Conservation (phyloP, 2,329 filamentous ascomycete genomes). For the Epichloe uncinata region DNA sequence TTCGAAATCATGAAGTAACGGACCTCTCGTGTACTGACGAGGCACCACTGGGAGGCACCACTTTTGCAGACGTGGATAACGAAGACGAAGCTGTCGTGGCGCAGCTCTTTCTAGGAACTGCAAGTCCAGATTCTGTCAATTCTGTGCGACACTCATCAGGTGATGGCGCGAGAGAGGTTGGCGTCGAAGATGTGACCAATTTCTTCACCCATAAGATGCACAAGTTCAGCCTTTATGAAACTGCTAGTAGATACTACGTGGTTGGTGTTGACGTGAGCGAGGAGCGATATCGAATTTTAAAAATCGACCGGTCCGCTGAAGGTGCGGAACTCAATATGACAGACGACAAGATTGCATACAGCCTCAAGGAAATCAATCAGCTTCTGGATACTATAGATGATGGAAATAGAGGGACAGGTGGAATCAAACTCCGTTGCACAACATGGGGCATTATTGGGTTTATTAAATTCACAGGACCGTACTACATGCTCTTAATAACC, state of each 20-base stretch:
- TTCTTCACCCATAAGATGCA: constrained; percentile 59
- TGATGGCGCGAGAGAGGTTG: constrained; percentile 8
- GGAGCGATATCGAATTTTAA: constrained; percentile 76
- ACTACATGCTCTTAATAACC: constrained; percentile 94
- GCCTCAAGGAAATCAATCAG: constrained; percentile 80
- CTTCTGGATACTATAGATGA: constrained; percentile 91
- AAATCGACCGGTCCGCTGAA: constrained; percentile 83
- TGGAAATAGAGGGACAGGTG: constrained; percentile 81
- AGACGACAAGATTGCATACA: constrained; percentile 93
- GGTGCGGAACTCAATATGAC: constrained; percentile 64
- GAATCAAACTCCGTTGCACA: constrained; percentile 76
- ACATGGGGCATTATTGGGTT: constrained; percentile 93
- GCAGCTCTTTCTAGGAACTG: constrained; percentile 16
- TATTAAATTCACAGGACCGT: constrained; percentile 87
- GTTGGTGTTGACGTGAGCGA: constrained; percentile 88
- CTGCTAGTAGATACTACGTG: constrained; percentile 82
- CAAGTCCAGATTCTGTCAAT: constrained; percentile 33
- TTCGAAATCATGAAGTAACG: background rate
- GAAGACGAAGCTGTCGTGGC: background rate
- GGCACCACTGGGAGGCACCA: background rate
- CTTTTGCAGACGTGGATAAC: background rate
- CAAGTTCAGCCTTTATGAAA: constrained; percentile 96
- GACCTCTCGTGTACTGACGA: background rate
- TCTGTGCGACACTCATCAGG: constrained; percentile 10
- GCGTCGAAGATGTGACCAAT: constrained; percentile 21